These are phyloP conservation scores for Lachnellula subtilissima DNA, from an alignment of 2,329 filamentous ascomycete genomes.

Conservation along the genomic window DNA sequence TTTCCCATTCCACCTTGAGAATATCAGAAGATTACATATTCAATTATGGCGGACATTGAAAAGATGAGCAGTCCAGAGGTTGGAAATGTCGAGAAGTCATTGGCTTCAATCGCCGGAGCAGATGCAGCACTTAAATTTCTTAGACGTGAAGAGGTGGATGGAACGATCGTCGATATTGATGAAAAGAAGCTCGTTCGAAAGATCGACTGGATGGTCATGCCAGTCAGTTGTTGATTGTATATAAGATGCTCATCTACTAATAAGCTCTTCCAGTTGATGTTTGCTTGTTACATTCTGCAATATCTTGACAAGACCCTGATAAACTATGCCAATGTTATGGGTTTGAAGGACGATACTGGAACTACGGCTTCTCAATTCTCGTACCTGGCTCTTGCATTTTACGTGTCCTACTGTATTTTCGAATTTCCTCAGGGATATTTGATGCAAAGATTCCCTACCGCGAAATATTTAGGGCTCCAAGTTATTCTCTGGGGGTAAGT, in stretches of 20 bases:
- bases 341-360: conserved; percentile 41
- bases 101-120: neutral
- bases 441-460: conserved; percentile 48
- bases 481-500: conserved; percentile 17
- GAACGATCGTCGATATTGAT: neutral
- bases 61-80: neutral
- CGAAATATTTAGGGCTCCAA: conserved; percentile 46
- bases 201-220: conserved; percentile 52
- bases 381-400: conserved; percentile 43
- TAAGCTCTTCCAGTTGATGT: conserved; percentile 35
- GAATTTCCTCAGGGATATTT: conserved; percentile 37
- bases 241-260: neutral
- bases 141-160: neutral
- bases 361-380: conserved; percentile 43
- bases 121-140: conserved; percentile 1
- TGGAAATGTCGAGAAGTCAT: neutral
- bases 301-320: conserved; percentile 57
- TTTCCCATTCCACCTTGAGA: conserved; percentile 9
- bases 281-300: conserved; percentile 54
- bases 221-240: conserved; percentile 33
- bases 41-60: neutral
- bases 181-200: conserved; percentile 34
- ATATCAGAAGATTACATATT: neutral
- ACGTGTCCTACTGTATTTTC: conserved; percentile 39
- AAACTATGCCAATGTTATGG: conserved; percentile 48